These are phyloP conservation scores for Petunia hybrid DNA, from an alignment of 305 asterid genomes.

Conservation along the genomic window DNA sequence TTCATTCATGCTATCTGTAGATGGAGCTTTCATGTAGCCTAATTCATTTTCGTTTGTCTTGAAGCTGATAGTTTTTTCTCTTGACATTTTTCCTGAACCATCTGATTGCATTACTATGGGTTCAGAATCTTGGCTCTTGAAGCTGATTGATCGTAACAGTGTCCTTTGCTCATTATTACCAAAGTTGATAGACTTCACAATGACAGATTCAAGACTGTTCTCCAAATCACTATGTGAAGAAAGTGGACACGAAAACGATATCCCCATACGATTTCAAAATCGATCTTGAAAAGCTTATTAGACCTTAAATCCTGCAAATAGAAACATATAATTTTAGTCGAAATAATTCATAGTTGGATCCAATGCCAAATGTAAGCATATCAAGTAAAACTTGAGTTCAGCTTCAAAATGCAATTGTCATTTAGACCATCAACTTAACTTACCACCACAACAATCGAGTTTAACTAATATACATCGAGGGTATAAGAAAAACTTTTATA, in stretches of 20 bases:
- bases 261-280: conserved; percentile 73
- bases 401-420: too few relatives aligned
- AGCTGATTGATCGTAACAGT: conserved; percentile 43
- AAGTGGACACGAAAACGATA: conserved; percentile 71
- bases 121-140: conserved; percentile 43
- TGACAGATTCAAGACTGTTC: conserved; percentile 54
- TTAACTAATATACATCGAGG: too few relatives aligned
- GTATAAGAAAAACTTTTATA: too few relatives aligned
- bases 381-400: not conserved
- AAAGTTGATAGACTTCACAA: conserved; percentile 47
- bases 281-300: conserved; percentile 40
- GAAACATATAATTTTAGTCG: not conserved
- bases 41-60: conserved; percentile 27
- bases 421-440: too few relatives aligned
- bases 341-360: conserved; percentile 1
- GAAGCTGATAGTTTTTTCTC: conserved; percentile 39
- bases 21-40: conserved; percentile 18
- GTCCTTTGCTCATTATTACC: conserved; percentile 41
- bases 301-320: conserved; percentile 45
- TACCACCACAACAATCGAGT: too few relatives aligned
- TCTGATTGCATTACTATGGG: conserved; percentile 45
- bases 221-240: conserved; percentile 59
- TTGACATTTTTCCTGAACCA: conserved; percentile 45
- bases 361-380: not conserved
- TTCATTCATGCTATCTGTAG: conserved; percentile 25